Evolutionary conservation across 1,139 yeast genomes (phyloP).

Genomic region (Candida pseudocylindracea): DNA sequence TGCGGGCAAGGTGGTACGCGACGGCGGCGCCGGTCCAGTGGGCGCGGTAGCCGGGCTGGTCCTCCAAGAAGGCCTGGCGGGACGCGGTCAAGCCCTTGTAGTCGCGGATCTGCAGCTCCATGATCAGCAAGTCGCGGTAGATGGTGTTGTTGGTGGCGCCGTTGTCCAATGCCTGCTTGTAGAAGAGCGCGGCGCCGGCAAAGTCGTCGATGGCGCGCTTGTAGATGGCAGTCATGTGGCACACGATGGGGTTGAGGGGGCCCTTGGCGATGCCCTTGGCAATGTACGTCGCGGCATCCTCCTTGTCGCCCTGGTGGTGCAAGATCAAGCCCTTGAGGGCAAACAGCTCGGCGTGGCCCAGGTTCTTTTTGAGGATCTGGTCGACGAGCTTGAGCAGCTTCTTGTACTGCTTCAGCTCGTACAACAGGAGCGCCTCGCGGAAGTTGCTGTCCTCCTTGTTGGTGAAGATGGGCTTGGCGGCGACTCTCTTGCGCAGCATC

Average conservation of each 20-base stretch:
- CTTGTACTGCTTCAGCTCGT: constrained; percentile 73
- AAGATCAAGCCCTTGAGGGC: constrained; percentile 54
- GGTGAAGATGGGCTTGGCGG: constrained; percentile 12
- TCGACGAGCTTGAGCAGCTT: constrained; percentile 67
- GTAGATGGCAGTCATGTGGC: constrained; percentile 76
- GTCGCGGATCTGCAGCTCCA: constrained; percentile 67
- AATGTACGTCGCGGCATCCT: constrained; percentile 46
- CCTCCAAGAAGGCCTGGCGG: constrained; percentile 48
- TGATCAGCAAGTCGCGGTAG: constrained; percentile 57
- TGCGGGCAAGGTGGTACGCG: constrained; percentile 60
- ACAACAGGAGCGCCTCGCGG: constrained; percentile 62
- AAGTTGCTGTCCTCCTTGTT: constrained; percentile 48
- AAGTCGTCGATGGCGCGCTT: constrained; percentile 52
- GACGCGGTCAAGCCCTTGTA: constrained; percentile 38
- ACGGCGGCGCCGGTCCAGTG: constrained; percentile 84
- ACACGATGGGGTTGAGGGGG: constrained; percentile 38
- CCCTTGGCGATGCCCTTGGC: constrained; percentile 37
- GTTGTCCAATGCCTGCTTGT: constrained; percentile 52
- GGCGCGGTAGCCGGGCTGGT: constrained; percentile 68
- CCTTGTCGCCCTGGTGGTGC: constrained; percentile 17
- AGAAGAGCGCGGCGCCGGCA: constrained; percentile 61
- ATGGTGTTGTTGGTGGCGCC: constrained; percentile 68
- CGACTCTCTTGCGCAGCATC: not conserved
- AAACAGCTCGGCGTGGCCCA: constrained; percentile 59
- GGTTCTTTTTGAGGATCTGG: constrained; percentile 49